A percentile compares a stretch with the other conserved stretches of the same genome.
These are phyloP conservation scores for Lecanosticta acicola DNA, from an alignment of 2,329 filamentous ascomycete genomes.

Conservation along the genomic window DNA sequence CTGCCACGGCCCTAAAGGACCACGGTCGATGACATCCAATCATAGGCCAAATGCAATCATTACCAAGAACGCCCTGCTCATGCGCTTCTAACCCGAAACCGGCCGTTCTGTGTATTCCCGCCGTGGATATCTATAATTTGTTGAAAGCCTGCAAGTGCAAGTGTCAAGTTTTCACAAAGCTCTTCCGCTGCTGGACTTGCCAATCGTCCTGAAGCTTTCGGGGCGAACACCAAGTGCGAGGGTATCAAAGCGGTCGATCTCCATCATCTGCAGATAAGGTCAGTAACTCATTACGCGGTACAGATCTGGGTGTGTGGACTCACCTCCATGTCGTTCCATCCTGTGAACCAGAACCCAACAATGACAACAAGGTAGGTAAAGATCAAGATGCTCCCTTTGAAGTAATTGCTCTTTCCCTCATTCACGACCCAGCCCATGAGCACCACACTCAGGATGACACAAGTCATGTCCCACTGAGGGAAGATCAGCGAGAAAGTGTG, in stretches of 20 bases:
- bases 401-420: slow-evolving; percentile 99
- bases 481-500: slow-evolving; percentile 84
- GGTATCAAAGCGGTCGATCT: slow-evolving; percentile 22
- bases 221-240: slow-evolving; percentile 17
- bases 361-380: slow-evolving; percentile 90
- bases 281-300: neutral
- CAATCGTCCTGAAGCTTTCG: slow-evolving; percentile 18
- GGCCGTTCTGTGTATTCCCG: no score
- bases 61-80: no score
- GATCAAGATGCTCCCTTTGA: slow-evolving; percentile 94
- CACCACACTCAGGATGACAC: slow-evolving; percentile 92
- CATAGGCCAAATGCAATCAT: no score
- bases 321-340: slow-evolving; percentile 51
- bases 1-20: no score
- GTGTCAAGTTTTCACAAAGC: slow-evolving; percentile 9
- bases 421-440: slow-evolving; percentile 95
- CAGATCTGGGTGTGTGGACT: slow-evolving; percentile 10
- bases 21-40: no score
- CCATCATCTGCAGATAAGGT: slow-evolving; percentile 17
- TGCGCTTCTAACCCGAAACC: no score
- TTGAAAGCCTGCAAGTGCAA: no score
- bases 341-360: slow-evolving; percentile 83
- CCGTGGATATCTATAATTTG: no score
- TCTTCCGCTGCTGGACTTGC: slow-evolving; percentile 14
- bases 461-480: slow-evolving; percentile 98